phyloP scores from a whole-genome alignment of 1,284 basidiomycete species.

The Ustilago curta region DNA sequence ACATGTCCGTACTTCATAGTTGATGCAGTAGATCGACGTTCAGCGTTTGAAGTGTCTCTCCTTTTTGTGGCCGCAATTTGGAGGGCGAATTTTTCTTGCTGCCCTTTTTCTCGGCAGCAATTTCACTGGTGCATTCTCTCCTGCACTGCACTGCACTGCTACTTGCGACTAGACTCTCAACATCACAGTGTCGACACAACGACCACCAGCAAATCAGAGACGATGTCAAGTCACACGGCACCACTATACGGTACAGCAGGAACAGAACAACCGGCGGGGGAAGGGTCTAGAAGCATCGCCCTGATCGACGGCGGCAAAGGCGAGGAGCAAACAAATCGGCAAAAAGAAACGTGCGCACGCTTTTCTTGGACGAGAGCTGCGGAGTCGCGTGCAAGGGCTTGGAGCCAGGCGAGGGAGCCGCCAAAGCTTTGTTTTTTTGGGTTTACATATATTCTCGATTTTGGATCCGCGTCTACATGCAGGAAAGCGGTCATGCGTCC shows the following conservation, averaged over 20 bases:
- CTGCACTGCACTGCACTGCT: background rate
- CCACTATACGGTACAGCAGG: background rate
- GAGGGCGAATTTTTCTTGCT: background rate
- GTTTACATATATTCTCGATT: slow-evolving; percentile 1
- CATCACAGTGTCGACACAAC: too few species aligned
- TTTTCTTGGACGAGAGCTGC: background rate
- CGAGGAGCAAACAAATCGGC: background rate
- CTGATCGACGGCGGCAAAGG: background rate
- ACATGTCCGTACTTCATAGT: too few species aligned
- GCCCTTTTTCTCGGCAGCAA: background rate
- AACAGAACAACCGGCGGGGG: background rate
- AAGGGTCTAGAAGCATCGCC: background rate
- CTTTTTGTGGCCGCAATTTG: slow-evolving; percentile 3
- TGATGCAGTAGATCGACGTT: too few species aligned
- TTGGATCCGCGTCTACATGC: slow-evolving; percentile 16
- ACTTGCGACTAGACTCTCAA: too few species aligned
- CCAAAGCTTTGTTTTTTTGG: slow-evolving; percentile 12
- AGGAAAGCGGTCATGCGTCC: slow-evolving; percentile 13
- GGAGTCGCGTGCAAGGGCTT: background rate
- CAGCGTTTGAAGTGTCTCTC: too few species aligned
- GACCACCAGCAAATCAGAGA: too few species aligned
- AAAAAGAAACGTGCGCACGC: background rate
- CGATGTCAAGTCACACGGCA: too few species aligned
- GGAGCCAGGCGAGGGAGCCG: slow-evolving; percentile 1
- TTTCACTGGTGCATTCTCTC: background rate